Base-by-base conservation (phyloP, 441 rosid genomes). In the Lagerstroemia fauriei region DNA sequence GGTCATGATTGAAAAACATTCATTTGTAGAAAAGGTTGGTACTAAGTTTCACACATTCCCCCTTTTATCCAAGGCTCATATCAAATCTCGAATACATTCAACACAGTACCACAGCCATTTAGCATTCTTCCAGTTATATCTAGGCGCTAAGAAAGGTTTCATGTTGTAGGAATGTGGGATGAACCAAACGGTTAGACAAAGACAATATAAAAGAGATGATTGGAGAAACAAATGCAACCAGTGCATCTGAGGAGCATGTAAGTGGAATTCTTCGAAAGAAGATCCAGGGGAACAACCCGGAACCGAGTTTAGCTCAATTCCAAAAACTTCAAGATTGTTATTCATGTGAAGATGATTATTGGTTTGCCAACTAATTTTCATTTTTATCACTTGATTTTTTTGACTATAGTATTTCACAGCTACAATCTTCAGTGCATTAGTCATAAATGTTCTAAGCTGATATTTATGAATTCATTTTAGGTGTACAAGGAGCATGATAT, bases 191-290 rank as follows among this genome's bases (percentile, higher is more conserved):
- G 51, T 14, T 48, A 14, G 51, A 48, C 14, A 14, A 48, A 48
- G 51, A 48, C 51, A 48, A 48, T 48, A 48, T 13, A 1, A 13
- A 48, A 51, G 29, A 5, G 29, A 29, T 29, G 20, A 51, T 25
- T 17, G 32, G 47, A 51, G 77, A 73, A 25, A 47, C 57, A 44
- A 73, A 14, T 73, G 56, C 56, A 46, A 13, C 57, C 9, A 13
- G 24, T 56, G 77, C 22, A 44, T 3, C 32, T n/a, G 77, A 9
- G 3, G 57, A 9, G 56, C 18, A 13, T n/a, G 57, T 46, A 44
- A 73, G 57, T 73, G 57, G 75, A 72, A 47, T 38, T 34, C n/a
- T 46, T 71, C n/a, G n/a, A 46, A 71, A 71, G 75, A 71, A 34
- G 48, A 18, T 71, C 48, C 22, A 25, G 48, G 38, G 75, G 75